These are phyloP conservation scores for Penicillium lagena DNA, from an alignment of 495 filamentous ascomycete genomes.

Conservation along the genomic window DNA sequence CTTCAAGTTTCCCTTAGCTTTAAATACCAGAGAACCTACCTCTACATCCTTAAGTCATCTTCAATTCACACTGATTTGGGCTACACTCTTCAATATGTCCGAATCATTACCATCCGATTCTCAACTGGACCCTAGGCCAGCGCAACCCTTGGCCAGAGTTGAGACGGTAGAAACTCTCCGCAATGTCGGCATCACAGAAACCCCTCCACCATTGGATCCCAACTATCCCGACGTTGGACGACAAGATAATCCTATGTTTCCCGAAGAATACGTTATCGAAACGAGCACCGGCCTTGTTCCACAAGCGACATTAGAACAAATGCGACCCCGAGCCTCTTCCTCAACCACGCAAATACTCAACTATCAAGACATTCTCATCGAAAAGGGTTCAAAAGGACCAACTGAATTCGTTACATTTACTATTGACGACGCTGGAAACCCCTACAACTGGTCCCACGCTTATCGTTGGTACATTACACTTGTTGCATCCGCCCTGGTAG, in stretches of 20 bases:
- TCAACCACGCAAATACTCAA: constrained; percentile 1
- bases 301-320: constrained; percentile 16
- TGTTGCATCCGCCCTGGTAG: constrained; percentile 46
- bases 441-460: constrained; percentile 42
- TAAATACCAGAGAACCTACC: no score
- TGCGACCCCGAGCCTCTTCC: constrained; percentile 14
- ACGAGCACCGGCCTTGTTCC: constrained; percentile 25
- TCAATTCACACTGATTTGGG: no score
- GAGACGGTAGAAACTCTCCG: constrained; percentile 19
- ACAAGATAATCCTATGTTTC: constrained; percentile 16
- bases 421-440: constrained; percentile 43
- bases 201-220: constrained; percentile 13
- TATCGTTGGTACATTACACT: constrained; percentile 56
- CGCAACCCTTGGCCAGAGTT: neutral
- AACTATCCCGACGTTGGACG: constrained; percentile 23
- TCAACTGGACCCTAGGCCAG: no score
- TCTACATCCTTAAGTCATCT: no score
- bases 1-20: no score
- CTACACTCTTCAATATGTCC: no score
- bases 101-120: no score
- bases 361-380: constrained; percentile 5
- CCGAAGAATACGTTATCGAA: constrained; percentile 27
- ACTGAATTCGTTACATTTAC: constrained; percentile 27
- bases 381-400: constrained; percentile 13
- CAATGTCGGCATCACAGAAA: constrained; percentile 14